A percentile compares a stretch with the other conserved stretches of the same genome.
Evolutionary conservation across 768 basidiomycete species (phyloP).

Genomic region (Leccinum ochraceum): DNA sequence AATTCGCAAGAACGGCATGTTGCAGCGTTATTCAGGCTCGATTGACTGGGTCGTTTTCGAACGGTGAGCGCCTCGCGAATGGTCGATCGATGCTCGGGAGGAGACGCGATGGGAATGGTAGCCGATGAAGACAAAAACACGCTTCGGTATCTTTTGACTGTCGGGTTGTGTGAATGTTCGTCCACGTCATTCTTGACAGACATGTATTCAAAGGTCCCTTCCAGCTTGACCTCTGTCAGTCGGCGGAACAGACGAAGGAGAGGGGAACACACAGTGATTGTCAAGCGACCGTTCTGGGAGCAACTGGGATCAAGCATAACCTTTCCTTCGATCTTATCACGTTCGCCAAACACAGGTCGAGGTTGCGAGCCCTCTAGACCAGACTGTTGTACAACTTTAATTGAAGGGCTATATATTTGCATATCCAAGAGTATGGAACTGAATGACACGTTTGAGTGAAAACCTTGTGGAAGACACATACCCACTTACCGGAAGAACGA

Average conservation of each 20-base stretch:
- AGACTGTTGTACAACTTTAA: conserved; percentile 44
- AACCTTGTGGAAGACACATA: not conserved
- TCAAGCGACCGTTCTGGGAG: conserved; percentile 55
- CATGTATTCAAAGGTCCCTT: conserved; percentile 57
- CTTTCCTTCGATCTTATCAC: conserved; percentile 60
- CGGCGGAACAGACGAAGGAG: not conserved
- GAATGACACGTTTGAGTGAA: conserved; percentile 9
- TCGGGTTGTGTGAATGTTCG: conserved; percentile 22
- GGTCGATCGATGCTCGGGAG: conserved; percentile 23
- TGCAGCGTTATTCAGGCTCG: conserved; percentile 37
- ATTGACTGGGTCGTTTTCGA: conserved; percentile 48
- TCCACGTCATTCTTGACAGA: conserved; percentile 26
- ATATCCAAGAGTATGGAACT: conserved; percentile 61
- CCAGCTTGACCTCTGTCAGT: conserved; percentile 44
- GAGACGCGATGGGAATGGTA: conserved; percentile 39
- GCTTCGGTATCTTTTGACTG: conserved; percentile 37
- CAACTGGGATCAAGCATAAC: conserved; percentile 56
- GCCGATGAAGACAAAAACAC: conserved; percentile 53
- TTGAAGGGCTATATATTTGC: conserved; percentile 61
- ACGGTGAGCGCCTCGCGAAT: conserved; percentile 38
- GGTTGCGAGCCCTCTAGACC: conserved; percentile 28
- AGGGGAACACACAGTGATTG: conserved; percentile 47
- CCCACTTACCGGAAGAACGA: conserved; percentile 50
- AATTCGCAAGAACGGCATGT: conserved; percentile 43
- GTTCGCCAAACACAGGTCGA: conserved; percentile 57